phyloP scores from a whole-genome alignment of 345 rosid genomes.

The Mercurialis annua region DNA sequence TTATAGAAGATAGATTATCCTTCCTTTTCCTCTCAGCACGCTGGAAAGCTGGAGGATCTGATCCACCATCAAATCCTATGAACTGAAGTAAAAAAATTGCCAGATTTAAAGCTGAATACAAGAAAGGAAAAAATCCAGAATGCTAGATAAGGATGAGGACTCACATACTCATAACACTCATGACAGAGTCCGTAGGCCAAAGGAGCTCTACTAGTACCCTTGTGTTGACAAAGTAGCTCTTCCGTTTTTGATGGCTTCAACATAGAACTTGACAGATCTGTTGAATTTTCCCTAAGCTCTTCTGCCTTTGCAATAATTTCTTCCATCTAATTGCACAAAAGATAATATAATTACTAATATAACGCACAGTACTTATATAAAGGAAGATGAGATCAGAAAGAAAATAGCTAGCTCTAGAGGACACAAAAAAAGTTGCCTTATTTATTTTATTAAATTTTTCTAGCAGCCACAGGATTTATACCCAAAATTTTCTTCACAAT shows the following conservation, averaged over 20 bases:
- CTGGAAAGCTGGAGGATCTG: conserved; percentile 91
- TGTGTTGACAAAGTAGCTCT: conserved; percentile 65
- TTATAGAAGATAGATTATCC: conserved; percentile 40
- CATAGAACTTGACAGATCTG: conserved; percentile 26
- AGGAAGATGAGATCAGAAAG: background rate
- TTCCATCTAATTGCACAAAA: conserved; percentile 50
- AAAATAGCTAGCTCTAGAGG: background rate
- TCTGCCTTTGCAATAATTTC: conserved; percentile 58
- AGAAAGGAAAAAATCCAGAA: background rate
- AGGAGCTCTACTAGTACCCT: conserved; percentile 35
- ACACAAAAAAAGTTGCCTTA: background rate
- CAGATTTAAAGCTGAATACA: conserved; percentile 4
- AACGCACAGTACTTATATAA: background rate
- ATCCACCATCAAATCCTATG: conserved; percentile 81
- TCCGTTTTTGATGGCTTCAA: conserved; percentile 24
- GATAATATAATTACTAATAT: conserved; percentile 8
- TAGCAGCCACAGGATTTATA: no score
- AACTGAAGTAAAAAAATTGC: conserved; percentile 40
- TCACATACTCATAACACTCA: conserved; percentile 62
- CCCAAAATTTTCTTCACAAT: background rate
- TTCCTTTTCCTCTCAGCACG: conserved; percentile 69
- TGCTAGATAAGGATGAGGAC: conserved; percentile 22
- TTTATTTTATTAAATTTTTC: background rate
- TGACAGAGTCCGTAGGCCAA: conserved; percentile 68
- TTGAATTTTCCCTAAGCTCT: conserved; percentile 37